Conservation (phyloP, 208 protist genomes). For the Trypanosomatidae sp. region DNA sequence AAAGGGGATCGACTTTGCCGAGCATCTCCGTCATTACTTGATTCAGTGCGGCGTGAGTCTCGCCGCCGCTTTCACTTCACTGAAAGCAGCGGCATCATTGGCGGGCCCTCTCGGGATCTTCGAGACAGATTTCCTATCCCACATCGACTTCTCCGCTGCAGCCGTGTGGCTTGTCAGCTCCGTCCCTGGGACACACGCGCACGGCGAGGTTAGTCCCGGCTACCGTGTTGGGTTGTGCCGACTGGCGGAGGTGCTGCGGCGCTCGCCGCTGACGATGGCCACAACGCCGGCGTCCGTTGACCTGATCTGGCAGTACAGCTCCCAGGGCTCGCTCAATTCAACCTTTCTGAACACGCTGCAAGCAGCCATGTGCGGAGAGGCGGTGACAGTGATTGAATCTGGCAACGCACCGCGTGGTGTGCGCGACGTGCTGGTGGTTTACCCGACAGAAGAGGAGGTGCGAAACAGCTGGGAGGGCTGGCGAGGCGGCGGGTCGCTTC, state of each 20-base stretch:
- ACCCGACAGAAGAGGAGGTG: slow-evolving; percentile 84
- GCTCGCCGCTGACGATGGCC: neutral
- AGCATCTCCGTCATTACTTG: slow-evolving; percentile 39
- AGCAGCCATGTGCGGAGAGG: slow-evolving; percentile 34
- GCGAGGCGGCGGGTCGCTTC: slow-evolving; percentile 70
- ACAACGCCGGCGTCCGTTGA: neutral
- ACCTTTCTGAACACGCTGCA: slow-evolving; percentile 50
- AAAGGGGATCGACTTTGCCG: slow-evolving; percentile 38
- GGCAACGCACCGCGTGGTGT: slow-evolving; percentile 1
- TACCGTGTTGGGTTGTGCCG: slow-evolving; percentile 33
- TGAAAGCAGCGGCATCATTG: neutral
- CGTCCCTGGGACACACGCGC: slow-evolving; percentile 54
- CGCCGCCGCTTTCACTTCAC: slow-evolving; percentile 4
- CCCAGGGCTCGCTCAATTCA: slow-evolving; percentile 61
- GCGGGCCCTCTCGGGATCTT: slow-evolving; percentile 29
- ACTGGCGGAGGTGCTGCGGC: slow-evolving; percentile 30
- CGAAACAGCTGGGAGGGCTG: slow-evolving; percentile 71
- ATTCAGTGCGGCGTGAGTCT: slow-evolving; percentile 14
- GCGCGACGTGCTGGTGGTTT: slow-evolving; percentile 60
- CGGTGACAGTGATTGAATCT: slow-evolving; percentile 1
- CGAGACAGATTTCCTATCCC: slow-evolving; percentile 37
- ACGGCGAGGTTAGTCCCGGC: slow-evolving; percentile 25
- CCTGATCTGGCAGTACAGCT: slow-evolving; percentile 87
- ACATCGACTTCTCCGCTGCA: slow-evolving; percentile 60
- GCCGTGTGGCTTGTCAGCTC: slow-evolving; percentile 63